Base-by-base conservation (phyloP, 768 basidiomycete genomes). In the Ramaria sp. region DNA sequence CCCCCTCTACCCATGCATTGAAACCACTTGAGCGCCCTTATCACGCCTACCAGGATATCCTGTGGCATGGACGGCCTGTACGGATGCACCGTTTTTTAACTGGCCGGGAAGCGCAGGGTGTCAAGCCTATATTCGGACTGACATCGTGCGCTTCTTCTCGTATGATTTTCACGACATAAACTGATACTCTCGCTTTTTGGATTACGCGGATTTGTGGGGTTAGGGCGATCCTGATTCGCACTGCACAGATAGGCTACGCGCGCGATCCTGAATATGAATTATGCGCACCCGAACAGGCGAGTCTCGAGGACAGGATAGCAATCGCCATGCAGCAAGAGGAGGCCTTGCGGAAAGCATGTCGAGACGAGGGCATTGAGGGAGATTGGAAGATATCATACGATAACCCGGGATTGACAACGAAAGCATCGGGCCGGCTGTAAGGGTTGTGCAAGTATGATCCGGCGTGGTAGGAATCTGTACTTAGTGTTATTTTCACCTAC, bases 51-150 rank as follows among this genome's bases (percentile, higher is more conserved):
- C 70, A 63, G 24, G 91, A 92, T 63, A 63, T 75, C 31, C 65
- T 69, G 12, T 78, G 74, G 66, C 66, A 68, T n/a, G 72, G 73
- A 20, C 72, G 76, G 41, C 66, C 65, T 6, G 71, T 77, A 17
- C 80, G 89, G 22, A 75, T 82, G 60, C 91, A 94, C 69, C 73
- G 76, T 17, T 95, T 95, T 72, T 73, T 92, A 51, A 95, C 91
- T 0, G 92, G 92, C 0, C 73, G 91, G 42, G 91, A 95, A 66
- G 81, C 78, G 2, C 83, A 84, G 13, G 91, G 91, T 0, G 79
- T 90, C 13, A 93, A 91, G 64, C 91, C 91, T n/a, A 80, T 94
- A 0, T 89, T 83, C 62, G 91, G 91, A 7, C 70, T 95, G 9
- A 95, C 91, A 30, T 82, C 91, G 90, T 93, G 66, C 60, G 86